Conservation (phyloP, 176 grass and related monocot genomes). For the Cenchrus fungigraminus region DNA sequence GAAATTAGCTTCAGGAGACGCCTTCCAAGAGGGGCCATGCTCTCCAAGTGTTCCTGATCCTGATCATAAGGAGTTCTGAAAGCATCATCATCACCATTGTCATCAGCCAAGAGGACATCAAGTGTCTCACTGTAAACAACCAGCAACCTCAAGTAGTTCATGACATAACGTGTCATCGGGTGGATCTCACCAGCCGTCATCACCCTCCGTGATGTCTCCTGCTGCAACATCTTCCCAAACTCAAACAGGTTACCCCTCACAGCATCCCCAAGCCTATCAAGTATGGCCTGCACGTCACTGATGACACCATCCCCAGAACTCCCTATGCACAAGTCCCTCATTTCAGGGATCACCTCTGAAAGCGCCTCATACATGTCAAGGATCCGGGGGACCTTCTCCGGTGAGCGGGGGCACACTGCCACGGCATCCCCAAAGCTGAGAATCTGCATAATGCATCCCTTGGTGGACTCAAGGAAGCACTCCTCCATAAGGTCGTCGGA, state of each 20-base stretch:
- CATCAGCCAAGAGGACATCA: slow-evolving; percentile 66
- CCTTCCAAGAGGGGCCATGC: slow-evolving; percentile 65
- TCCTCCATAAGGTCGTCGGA: slow-evolving; percentile 77
- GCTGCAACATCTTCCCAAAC: slow-evolving; percentile 79
- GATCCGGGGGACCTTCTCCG: slow-evolving; percentile 85
- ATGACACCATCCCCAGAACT: slow-evolving; percentile 69
- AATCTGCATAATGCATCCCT: slow-evolving; percentile 84
- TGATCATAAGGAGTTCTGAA: slow-evolving; percentile 39
- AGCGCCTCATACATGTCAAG: slow-evolving; percentile 93
- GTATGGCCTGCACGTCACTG: slow-evolving; percentile 64
- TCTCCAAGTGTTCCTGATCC: slow-evolving; percentile 62
- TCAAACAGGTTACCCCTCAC: slow-evolving; percentile 75
- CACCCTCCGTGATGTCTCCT: slow-evolving; percentile 68
- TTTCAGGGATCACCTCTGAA: slow-evolving; percentile 74
- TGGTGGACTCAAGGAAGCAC: slow-evolving; percentile 83
- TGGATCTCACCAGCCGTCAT: slow-evolving; percentile 82
- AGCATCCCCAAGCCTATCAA: slow-evolving; percentile 80
- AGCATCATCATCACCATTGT: slow-evolving; percentile 29
- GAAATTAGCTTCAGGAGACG: slow-evolving; percentile 72
- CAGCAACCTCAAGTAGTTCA: slow-evolving; percentile 88
- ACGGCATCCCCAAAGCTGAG: slow-evolving; percentile 89
- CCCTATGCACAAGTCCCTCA: slow-evolving; percentile 64
- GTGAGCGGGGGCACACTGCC: slow-evolving; percentile 73
- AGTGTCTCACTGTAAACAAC: slow-evolving; percentile 77
- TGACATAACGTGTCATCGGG: slow-evolving; percentile 91